Percentiles rank a stretch among this genome's conserved stretches.
Conservation (phyloP, 1,284 basidiomycete genomes). For the Sanghuangporus sanghuang region DNA sequence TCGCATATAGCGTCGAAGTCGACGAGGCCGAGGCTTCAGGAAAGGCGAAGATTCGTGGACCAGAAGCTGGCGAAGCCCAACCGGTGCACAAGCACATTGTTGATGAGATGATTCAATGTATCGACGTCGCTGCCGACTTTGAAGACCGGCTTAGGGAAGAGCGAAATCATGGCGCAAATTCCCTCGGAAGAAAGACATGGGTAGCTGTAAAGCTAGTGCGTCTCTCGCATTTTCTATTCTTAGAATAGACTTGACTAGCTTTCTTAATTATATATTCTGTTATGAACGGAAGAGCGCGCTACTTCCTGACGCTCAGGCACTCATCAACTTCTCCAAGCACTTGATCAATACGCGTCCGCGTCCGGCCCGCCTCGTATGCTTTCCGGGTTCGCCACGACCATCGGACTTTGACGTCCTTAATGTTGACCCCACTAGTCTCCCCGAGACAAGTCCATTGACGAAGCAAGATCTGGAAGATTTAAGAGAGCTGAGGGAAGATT, state of each 20-base stretch:
- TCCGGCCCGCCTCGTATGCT: constrained; percentile 38
- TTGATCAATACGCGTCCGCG: constrained; percentile 38
- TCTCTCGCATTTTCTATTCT: constrained; percentile 5
- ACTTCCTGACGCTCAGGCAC: constrained; percentile 47
- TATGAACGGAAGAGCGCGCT: constrained; percentile 47
- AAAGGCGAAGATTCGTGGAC: constrained; percentile 19
- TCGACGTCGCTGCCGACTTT: constrained; percentile 76
- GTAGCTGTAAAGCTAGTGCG: constrained; percentile 79
- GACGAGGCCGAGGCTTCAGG: constrained; percentile 51
- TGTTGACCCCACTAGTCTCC: not conserved
- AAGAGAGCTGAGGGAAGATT: constrained; percentile 51
- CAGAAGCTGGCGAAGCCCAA: constrained; percentile 22
- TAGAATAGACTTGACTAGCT: not conserved
- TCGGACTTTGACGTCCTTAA: constrained; percentile 46
- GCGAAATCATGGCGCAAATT: not conserved
- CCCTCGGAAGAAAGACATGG: constrained; percentile 55
- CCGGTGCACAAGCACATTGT: constrained; percentile 57
- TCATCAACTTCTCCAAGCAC: constrained; percentile 51
- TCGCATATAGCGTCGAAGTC: constrained; percentile 85
- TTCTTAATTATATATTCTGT: not conserved
- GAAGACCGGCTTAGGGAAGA: constrained; percentile 45
- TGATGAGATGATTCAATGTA: constrained; percentile 65
- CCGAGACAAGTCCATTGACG: constrained; percentile 31
- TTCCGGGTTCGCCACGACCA: constrained; percentile 55
- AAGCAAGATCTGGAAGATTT: constrained; percentile 54